Evolutionary conservation across 345 rosid genomes (phyloP), one percentile per base, ranked within the genome.

Genomic region (Adansonia digitata): DNA sequence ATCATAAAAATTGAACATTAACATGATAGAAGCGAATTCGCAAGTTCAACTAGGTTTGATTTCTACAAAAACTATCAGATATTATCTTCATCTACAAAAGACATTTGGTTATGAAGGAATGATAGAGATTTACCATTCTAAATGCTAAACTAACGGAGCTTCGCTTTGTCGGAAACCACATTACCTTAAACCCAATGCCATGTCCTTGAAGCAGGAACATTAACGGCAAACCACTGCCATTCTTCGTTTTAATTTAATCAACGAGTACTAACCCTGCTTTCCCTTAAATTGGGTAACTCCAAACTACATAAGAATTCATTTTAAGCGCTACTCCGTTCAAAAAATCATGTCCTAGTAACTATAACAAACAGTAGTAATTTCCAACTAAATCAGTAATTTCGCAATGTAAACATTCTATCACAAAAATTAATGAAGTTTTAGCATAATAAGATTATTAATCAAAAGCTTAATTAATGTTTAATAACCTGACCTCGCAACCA

Each of bases 401-500:
- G 18, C 40, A 69, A 69, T 48, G 72, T 48, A 15, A 68, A 68
- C 72, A 29, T 48, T 69, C 26, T 2, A 48, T 29, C 26, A 15
- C 39, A 27, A 8, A 68, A 46, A 68, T 3, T 5, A 43, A 43
- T 5, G 46, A 24, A 66, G 26, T 5, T 66, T 40, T 13, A 17
- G 35, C 35, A 18, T 4, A 74, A 74, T 10, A 49, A 17, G 15
- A 48, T 1, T 27, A 20, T 11, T n/a, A 35, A 52, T 22, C 22
- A 51, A 48, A 53, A 48, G 49, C 61, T 51, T 63, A 49, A 35
- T 13, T 51, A 27, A 48, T 46, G 12, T 69, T 18, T n/a, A 13
- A 46, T 27, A 53, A 4, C 57, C 56, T 76, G 42, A 92, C 97
- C 93, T 87, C 91, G 78, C 87, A 92, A 64, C 88, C 79, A 75